Percentiles rank a stretch among this genome's conserved stretches.
These are phyloP conservation scores for Volvox reticuliferus DNA, from an alignment of 139 green algal genomes.

Conservation along the genomic window DNA sequence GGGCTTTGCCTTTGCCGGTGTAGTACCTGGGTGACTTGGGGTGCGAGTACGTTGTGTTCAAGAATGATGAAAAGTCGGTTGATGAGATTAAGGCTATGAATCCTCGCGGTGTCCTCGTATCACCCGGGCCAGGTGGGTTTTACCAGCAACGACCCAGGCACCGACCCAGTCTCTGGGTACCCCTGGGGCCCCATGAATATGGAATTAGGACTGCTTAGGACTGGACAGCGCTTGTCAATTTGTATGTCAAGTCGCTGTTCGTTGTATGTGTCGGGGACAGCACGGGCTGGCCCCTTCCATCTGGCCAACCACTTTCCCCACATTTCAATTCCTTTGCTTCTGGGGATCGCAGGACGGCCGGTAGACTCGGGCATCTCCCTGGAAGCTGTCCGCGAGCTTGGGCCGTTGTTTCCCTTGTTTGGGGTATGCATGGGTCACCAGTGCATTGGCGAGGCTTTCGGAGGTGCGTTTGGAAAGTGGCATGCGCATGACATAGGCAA, in stretches of 20 bases:
- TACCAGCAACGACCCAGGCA: not conserved
- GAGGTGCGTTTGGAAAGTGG: constrained; percentile 53
- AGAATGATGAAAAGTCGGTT: constrained; percentile 97
- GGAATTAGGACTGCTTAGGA: too few relatives aligned
- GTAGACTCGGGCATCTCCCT: constrained; percentile 96
- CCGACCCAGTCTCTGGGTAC: too few relatives aligned
- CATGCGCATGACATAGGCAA: too few relatives aligned
- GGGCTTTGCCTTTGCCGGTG: not conserved
- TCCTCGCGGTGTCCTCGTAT: constrained; percentile 93
- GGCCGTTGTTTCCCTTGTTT: constrained; percentile 91
- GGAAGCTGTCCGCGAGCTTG: constrained; percentile 87
- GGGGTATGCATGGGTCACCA: constrained; percentile 99
- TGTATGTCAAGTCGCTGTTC: too few relatives aligned
- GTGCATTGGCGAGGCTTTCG: constrained; percentile 96
- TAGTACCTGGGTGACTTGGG: constrained; percentile 97
- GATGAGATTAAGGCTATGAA: constrained; percentile 90
- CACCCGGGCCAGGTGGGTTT: constrained; percentile 89
- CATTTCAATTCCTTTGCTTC: too few relatives aligned
- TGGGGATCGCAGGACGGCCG: constrained; percentile 73
- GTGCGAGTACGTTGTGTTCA: constrained; percentile 91
- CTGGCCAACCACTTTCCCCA: too few relatives aligned
- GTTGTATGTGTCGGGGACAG: too few relatives aligned
- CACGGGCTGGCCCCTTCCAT: too few relatives aligned
- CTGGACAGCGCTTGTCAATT: too few relatives aligned
- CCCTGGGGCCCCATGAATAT: too few relatives aligned